phyloP scores from a whole-genome alignment of 345 rosid genomes.

The Melastoma malabathricum region DNA sequence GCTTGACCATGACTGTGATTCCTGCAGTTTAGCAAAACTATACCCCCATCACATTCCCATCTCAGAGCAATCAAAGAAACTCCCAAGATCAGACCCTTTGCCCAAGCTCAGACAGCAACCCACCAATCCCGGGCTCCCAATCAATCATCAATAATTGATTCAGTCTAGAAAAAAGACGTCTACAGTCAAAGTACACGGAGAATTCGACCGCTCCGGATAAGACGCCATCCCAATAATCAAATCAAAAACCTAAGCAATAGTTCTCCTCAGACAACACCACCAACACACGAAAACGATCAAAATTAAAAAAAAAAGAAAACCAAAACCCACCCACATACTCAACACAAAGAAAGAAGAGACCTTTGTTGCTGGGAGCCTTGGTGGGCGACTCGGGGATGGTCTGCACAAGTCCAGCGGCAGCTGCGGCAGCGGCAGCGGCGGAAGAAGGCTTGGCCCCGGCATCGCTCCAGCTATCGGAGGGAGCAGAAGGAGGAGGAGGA shows the following conservation, averaged over 20 bases:
- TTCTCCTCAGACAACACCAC: not conserved
- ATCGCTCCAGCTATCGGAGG: slow-evolving; percentile 23
- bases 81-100: too few relatives aligned
- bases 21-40: slow-evolving; percentile 10
- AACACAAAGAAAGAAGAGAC: slow-evolving; percentile 10
- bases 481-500: slow-evolving; percentile 1
- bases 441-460: slow-evolving; percentile 12
- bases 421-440: slow-evolving; percentile 11
- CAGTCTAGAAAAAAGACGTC: too few relatives aligned
- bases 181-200: too few relatives aligned
- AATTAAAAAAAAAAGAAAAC: not conserved
- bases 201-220: too few relatives aligned
- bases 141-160: too few relatives aligned
- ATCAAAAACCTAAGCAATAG: not conserved
- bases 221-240: not conserved
- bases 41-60: slow-evolving; percentile 1
- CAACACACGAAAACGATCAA: not conserved
- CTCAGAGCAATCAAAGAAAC: slow-evolving; percentile 1
- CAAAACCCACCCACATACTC: not conserved
- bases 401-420: slow-evolving; percentile 31
- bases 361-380: slow-evolving; percentile 27
- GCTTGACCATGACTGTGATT: slow-evolving; percentile 39
- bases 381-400: slow-evolving; percentile 28
- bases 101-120: too few relatives aligned
- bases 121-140: too few relatives aligned